These are phyloP conservation scores for Byssochlamys sp. DNA, from an alignment of 2,329 filamentous ascomycete species.

Conservation along the genomic window DNA sequence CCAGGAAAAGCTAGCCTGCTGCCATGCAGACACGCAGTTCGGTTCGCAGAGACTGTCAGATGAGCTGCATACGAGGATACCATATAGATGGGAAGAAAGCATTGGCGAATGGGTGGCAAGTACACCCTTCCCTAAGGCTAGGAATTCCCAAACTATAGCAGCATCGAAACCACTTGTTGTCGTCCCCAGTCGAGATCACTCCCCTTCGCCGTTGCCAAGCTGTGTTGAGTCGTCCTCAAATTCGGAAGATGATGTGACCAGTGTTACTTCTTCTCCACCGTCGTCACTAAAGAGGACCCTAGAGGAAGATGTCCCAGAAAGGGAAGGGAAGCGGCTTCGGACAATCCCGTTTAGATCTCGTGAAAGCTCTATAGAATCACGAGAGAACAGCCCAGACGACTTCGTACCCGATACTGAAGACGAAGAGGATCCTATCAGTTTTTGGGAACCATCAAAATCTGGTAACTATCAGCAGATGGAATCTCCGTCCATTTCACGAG, in stretches of 20 bases:
- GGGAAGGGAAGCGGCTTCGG: neutral
- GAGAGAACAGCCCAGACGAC: neutral
- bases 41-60: constrained; percentile 4
- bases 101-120: constrained; percentile 49
- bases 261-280: constrained; percentile 21
- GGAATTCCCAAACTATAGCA: constrained; percentile 4
- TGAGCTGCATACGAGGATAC: constrained; percentile 12
- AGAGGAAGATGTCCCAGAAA: neutral
- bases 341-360: neutral
- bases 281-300: constrained; percentile 12
- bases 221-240: constrained; percentile 13
- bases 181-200: constrained; percentile 6
- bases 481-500: neutral
- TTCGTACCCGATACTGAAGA: neutral
- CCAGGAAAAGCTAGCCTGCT: constrained; percentile 22
- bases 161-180: constrained; percentile 5
- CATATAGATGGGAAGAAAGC: constrained; percentile 47
- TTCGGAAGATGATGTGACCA: constrained; percentile 15
- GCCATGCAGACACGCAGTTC: constrained; percentile 7
- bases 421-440: neutral
- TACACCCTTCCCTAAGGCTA: constrained; percentile 31
- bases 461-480: neutral
- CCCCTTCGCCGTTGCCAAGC: constrained; percentile 14
- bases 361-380: neutral
- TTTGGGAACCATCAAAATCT: neutral